A percentile compares a stretch with the other conserved stretches of the same genome.
phyloP scores from a whole-genome alignment of 768 basidiomycete genomes.

The Amanita rimosa region DNA sequence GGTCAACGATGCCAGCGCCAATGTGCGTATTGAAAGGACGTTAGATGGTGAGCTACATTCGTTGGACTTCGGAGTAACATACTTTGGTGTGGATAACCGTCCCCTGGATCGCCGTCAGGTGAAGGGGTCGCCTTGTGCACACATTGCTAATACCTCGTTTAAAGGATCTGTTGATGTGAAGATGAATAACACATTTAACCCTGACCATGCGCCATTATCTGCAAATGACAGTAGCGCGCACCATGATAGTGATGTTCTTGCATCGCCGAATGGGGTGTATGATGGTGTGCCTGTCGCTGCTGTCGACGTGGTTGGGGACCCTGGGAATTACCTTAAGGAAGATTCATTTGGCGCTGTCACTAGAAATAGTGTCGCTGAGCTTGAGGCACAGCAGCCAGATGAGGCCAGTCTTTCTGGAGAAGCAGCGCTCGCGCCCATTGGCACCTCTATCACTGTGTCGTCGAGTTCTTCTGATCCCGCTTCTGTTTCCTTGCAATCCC shows the following conservation, averaged over 20 bases:
- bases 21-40: constrained; percentile 17
- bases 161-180: constrained; percentile 35
- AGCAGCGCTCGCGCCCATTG: background rate
- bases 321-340: constrained; percentile 9
- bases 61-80: constrained; percentile 20
- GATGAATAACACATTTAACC: constrained; percentile 26
- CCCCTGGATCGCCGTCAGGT: constrained; percentile 19
- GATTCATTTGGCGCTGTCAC: background rate
- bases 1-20: constrained; percentile 20
- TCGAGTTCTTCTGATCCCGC: constrained; percentile 6
- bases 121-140: constrained; percentile 39
- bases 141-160: constrained; percentile 46
- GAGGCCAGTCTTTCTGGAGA: background rate
- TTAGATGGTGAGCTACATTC: constrained; percentile 43
- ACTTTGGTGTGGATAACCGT: constrained; percentile 37
- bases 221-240: constrained; percentile 8
- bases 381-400: constrained; percentile 5
- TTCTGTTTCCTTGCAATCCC: constrained; percentile 18
- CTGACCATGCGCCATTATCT: constrained; percentile 15
- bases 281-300: constrained; percentile 9
- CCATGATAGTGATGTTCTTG: background rate
- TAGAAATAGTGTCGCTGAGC: background rate
- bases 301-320: constrained; percentile 12
- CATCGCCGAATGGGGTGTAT: background rate
- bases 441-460: background rate